Evolutionary conservation across 1,139 yeast species (phyloP), one percentile per base, ranked within the genome.

Genomic region (Blastobotrys niveus): DNA sequence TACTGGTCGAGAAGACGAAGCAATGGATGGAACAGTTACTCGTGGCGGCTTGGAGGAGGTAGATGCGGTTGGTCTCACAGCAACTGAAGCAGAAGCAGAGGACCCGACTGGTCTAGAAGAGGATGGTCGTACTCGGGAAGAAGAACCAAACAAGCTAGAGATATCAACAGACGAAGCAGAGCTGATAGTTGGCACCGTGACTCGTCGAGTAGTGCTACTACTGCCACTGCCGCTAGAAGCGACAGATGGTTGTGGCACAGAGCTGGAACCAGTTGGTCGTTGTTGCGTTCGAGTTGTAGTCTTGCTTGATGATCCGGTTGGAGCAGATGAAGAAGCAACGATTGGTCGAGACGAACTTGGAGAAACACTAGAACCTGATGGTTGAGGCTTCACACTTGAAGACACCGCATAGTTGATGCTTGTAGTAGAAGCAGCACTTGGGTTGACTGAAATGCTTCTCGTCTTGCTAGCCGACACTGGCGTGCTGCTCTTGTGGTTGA

Each of bases 101-200:
- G 29, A 19, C 7, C 19, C 3, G 26, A 27, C 6, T n/a, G n/a
- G 8, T 6, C 32, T n/a, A 18, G 26, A 19, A 22, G 34, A 26
- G 6, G 22, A 31, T 34, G 31, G 38, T 36, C 32, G 33, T 43
- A 26, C 35, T 9, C 37, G 17, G 32, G 42, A 49, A 14, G 46
- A 15, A 20, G 44, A 32, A 20, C 43, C 50, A 41, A 51, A 44
- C 42, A 43, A 30, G 24, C 48, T 36, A 15, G 48, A 37, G 18
- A 36, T 30, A 4, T 40, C 39, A 36, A 44, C 46, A 34, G 49
- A 38, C 2, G 45, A 26, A 27, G 40, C 47, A 34, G 47, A 36
- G 10, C 40, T 40, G 34, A 45, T 44, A n/a, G 38, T 20, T 29
- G 49, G 47, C n/a, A 38, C 46, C 19, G 40, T 38, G 9, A 45